Base-by-base conservation (phyloP, 2,329 filamentous ascomycete genomes). In the Bertia moriformis region DNA sequence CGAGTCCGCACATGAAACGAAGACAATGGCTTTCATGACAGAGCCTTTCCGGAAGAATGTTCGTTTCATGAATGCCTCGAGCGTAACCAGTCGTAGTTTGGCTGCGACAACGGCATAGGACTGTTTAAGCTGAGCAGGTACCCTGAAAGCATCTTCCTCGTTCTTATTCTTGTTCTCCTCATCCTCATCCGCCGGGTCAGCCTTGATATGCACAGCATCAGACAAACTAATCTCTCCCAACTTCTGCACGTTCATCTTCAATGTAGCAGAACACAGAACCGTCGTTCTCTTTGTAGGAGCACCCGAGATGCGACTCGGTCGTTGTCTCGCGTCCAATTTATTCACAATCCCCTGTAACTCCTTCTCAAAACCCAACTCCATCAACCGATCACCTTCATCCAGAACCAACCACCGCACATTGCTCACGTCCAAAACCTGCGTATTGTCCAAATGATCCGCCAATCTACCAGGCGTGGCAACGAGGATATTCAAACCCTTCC, bases 331-430 rank as follows among this genome's bases (percentile, higher is more conserved):
- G 15, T 35, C 32, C 7, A 96, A 73, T 44, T 82, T 82, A 40
- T 75, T 69, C 14, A 98, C 83, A 46, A 95, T 89, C 43, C 80
- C 83, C 52, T 84, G 83, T 43, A 98, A 74, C 51, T 96, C 89
- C 40, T 95, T 79, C 58, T 96, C 91, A 48, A 98, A 98, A 0
- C 91, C 91, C 51, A 96, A 71, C 53, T 98, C 91, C 89, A 98
- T 95, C 54, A 98, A 65, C n/a, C 91, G 74, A 66, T 98, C 91
- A 19, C 91, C 91, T 59, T 98, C 91, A 50, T 98, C 91, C 4
- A 98, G 69, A 2, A 98, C 79, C 18, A 98, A 63, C 91, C 91
- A 98, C 43, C 89, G 71, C 3, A 95, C 89, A 17, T 81, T 88
- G 50, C 83, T 83, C 30, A 96, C 77, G 46, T 91, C 84, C 39